These are phyloP conservation scores for Saccharomycopsis babjevae DNA, from an alignment of 805 yeast genomes.

Conservation along the genomic window DNA sequence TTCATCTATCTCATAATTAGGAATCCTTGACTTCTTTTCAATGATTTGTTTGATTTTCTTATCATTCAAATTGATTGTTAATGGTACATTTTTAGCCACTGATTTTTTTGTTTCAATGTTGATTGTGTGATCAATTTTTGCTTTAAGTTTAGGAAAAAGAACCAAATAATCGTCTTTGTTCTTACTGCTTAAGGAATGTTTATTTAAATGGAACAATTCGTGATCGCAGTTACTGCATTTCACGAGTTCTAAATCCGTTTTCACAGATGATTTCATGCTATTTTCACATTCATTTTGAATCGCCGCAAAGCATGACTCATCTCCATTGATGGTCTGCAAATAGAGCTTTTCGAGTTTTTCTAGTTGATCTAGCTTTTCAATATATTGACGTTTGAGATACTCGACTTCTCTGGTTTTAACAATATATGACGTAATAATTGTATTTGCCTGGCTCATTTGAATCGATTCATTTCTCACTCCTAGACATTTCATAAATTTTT, in stretches of 20 bases:
- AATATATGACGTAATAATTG: constrained; percentile 5
- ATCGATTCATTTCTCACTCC: neutral
- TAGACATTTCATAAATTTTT: too few species aligned
- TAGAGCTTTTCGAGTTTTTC: constrained; percentile 20
- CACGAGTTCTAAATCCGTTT: neutral
- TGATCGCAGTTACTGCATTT: neutral
- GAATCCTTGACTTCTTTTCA: neutral
- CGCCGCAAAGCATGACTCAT: neutral
- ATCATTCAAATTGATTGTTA: neutral
- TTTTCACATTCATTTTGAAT: neutral
- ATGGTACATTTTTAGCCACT: neutral
- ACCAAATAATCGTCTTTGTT: constrained; percentile 1
- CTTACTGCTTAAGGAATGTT: neutral
- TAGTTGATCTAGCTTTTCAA: constrained; percentile 18
- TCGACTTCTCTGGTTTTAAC: constrained; percentile 33
- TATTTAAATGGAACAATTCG: neutral
- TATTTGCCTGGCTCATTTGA: neutral
- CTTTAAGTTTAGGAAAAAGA: constrained; percentile 4
- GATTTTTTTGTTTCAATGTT: constrained; percentile 1
- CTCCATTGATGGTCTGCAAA: constrained; percentile 2
- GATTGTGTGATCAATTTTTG: neutral
- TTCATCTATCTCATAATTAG: constrained; percentile 17
- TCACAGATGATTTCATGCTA: too few species aligned
- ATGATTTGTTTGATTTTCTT: neutral
- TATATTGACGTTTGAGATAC: constrained; percentile 20